Conservation (phyloP, 108 stramenopile genomes). For the Aureococcus anophagefferens region DNA sequence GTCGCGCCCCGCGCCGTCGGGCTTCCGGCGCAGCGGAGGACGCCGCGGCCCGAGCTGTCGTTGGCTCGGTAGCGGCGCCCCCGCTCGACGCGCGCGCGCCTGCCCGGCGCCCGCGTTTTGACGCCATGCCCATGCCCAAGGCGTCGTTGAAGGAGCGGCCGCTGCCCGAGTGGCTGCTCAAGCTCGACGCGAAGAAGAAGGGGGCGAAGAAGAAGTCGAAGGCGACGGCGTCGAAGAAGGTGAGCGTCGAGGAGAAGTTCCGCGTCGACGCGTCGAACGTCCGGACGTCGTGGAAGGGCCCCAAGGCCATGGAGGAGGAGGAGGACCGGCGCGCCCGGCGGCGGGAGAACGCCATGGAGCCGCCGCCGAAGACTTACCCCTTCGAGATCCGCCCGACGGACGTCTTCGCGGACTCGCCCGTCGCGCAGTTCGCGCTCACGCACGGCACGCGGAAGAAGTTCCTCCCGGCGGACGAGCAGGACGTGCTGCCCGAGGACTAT, state of each 20-base stretch:
- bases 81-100: no score
- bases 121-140: no score
- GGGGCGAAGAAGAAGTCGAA: no score
- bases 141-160: background rate
- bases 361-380: background rate
- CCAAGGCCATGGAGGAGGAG: background rate
- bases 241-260: background rate
- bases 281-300: background rate
- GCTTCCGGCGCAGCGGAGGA: no score
- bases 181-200: background rate
- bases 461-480: background rate
- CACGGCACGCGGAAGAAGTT: background rate
- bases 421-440: background rate
- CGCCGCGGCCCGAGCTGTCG: no score
- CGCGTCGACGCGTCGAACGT: background rate
- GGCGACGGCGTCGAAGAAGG: background rate
- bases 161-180: background rate
- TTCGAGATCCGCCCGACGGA: background rate
- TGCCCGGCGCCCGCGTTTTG: no score
- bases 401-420: background rate
- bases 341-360: background rate
- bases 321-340: background rate
- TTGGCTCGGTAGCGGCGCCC: no score
- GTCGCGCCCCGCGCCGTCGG: no score
- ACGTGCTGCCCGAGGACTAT: background rate